Base-by-base conservation (phyloP, 225 moss, liverwort and hornwort species). In the Polytrichum formosum region DNA sequence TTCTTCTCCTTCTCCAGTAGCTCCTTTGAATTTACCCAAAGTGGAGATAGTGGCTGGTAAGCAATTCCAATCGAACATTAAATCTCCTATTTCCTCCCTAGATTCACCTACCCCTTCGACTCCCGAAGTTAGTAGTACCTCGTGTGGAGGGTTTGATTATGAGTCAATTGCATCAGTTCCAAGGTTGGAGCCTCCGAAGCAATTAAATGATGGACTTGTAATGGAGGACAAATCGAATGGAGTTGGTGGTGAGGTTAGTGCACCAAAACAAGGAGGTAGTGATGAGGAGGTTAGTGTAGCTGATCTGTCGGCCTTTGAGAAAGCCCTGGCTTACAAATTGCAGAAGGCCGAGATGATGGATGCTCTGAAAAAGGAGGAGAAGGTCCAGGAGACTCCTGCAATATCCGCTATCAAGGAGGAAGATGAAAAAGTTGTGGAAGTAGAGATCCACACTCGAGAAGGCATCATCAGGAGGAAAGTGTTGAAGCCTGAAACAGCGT, bases 381-480 rank as follows among this genome's bases (percentile, higher is more conserved):
- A 68, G 20, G 64, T 79, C 55, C 73, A 75, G 56, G 61, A 66
- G 23, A 28, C 37, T 17, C 13, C 5, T 29, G 21, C 68, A 5
- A 22, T 68, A 5, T 28, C 67, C 18, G 62, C 77, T 17, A 65
- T 7, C 6, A 29, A 30, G 30, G 65, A 79, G 18, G 19, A 75
- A 25, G 74, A 72, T 33, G 71, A 83, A 66, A 92, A 83, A 56
- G 82, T 77, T 46, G 72, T 96, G 30, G 92, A 93, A 80, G 78
- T 96, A 28, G 96, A 96, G 79, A 92, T 97, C 56, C 68, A 92
- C 26, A 97, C 96, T 22, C 83, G 92, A 80, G 93, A 94, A 23
- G 96, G 96, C 6, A 86, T 97, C 64, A 86, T 91, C 54, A 91
- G 80, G 77, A 73, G 91, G 65, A 93, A 84, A 72, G 31, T 86